phyloP scores from a whole-genome alignment of 169 alveolate species.

The Cryptosporidium muris region DNA sequence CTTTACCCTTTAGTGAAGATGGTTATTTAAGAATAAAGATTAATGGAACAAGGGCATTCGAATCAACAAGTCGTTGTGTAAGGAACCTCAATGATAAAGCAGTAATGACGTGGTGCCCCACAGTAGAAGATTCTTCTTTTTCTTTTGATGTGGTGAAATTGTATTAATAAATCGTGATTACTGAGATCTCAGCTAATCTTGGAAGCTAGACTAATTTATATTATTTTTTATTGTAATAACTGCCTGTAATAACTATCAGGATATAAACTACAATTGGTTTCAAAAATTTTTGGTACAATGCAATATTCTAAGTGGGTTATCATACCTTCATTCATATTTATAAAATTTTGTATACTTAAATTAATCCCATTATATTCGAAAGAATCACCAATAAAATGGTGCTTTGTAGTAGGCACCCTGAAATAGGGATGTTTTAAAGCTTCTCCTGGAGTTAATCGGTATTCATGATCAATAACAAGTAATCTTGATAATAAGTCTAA shows the following conservation, averaged over 20 bases:
- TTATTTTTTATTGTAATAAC: no score
- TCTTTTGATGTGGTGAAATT: slow-evolving; percentile 31
- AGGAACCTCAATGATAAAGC: slow-evolving; percentile 58
- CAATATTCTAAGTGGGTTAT: no score
- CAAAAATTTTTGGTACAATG: no score
- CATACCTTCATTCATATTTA: no score
- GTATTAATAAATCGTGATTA: background rate
- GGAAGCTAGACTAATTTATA: no score
- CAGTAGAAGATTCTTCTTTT: slow-evolving; percentile 6
- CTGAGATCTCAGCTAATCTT: no score
- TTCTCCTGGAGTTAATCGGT: slow-evolving; percentile 25
- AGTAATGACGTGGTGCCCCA: slow-evolving; percentile 63
- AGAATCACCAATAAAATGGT: background rate
- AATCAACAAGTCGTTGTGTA: slow-evolving; percentile 34
- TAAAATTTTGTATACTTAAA: no score
- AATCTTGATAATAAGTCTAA: slow-evolving; percentile 79
- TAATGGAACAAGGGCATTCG: slow-evolving; percentile 35
- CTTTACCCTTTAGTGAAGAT: slow-evolving; percentile 18
- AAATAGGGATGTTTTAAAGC: slow-evolving; percentile 65
- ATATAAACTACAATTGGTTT: no score
- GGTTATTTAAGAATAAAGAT: slow-evolving; percentile 31
- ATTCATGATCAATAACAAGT: slow-evolving; percentile 58
- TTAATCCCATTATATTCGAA: no score
- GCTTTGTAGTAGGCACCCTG: background rate
- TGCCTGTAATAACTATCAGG: no score